A percentile compares a stretch with the other conserved stretches of the same genome.
These are phyloP conservation scores for Pinus albicaulis DNA, from an alignment of 75 land plant species.

Conservation along the genomic window DNA sequence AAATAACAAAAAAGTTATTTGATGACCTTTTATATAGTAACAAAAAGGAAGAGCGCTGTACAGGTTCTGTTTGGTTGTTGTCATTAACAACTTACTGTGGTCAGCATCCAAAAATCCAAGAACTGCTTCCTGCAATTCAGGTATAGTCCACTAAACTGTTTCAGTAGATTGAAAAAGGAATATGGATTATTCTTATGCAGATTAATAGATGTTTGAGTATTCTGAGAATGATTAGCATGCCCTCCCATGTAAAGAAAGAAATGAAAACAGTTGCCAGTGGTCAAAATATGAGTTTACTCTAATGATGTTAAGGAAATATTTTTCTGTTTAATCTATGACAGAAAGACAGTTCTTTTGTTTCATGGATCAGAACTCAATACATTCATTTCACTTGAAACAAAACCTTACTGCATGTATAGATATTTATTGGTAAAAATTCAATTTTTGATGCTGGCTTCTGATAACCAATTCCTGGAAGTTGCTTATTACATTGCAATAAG, in stretches of 20 bases:
- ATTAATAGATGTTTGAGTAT: neutral
- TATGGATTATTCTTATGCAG: constrained; percentile 17
- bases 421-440: neutral
- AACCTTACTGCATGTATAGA: neutral
- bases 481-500: too few relatives aligned
- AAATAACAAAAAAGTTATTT: constrained; percentile 72
- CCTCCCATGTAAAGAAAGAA: neutral
- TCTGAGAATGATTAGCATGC: neutral
- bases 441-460: neutral
- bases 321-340: neutral
- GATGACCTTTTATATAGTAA: constrained; percentile 83
- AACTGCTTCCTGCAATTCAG: constrained; percentile 95
- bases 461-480: neutral
- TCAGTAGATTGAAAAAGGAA: constrained; percentile 33
- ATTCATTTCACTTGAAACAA: neutral
- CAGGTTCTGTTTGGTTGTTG: constrained; percentile 94
- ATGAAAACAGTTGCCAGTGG: too few relatives aligned
- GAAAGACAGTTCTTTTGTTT: neutral
- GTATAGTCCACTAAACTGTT: constrained; percentile 24
- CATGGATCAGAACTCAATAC: neutral
- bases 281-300: neutral
- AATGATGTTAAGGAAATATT: neutral
- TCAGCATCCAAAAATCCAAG: constrained; percentile 67
- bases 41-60: constrained; percentile 94
- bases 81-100: constrained; percentile 95